Evolutionary conservation across 305 asterid species (phyloP).

Genomic region (Vinca major): DNA sequence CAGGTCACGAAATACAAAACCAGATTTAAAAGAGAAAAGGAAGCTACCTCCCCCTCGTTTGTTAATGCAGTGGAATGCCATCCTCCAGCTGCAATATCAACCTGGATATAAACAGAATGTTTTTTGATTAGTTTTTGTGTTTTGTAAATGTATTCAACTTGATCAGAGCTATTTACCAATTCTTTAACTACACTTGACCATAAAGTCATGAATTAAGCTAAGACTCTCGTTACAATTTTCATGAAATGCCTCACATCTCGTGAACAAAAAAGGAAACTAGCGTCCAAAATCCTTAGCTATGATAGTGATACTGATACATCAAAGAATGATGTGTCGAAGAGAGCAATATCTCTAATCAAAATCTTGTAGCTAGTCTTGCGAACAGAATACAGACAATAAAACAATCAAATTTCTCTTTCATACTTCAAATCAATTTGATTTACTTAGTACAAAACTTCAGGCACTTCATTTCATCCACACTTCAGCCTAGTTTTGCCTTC

Average conservation of each 20-base stretch:
- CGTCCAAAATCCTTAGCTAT: neutral
- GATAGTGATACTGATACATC: neutral
- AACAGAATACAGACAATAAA: neutral
- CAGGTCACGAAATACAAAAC: neutral
- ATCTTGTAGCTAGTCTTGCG: neutral
- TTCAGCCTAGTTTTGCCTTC: too few relatives aligned
- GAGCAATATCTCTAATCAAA: neutral
- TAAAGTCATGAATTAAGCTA: neutral
- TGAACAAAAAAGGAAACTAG: neutral
- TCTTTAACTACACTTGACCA: neutral
- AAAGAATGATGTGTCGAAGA: neutral
- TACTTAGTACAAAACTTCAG: neutral
- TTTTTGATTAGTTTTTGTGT: neutral
- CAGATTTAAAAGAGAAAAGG: neutral
- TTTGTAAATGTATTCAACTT: neutral
- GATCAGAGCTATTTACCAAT: neutral
- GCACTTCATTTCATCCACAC: too few relatives aligned
- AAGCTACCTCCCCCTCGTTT: conserved; percentile 77
- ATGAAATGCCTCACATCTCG: neutral
- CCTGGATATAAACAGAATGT: conserved; percentile 38
- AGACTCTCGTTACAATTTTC: neutral
- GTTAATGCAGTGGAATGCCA: conserved; percentile 99
- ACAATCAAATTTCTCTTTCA: neutral
- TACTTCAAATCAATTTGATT: neutral
- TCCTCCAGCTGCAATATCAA: conserved; percentile 98